Conservation (phyloP, 2,329 filamentous ascomycete genomes). For the Exophiala sp. region DNA sequence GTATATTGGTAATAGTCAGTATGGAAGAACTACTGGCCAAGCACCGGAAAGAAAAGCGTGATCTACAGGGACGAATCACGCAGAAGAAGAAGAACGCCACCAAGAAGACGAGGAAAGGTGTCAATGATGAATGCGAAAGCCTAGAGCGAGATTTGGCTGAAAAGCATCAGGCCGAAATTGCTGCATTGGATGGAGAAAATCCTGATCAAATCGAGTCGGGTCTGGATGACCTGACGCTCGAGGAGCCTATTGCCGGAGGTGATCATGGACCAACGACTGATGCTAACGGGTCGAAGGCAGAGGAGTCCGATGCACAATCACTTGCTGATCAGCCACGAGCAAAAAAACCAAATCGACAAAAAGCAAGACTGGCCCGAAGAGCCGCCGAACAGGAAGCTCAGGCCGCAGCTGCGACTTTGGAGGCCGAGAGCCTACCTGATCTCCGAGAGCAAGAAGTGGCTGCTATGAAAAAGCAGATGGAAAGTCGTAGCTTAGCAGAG, state of each 20-base stretch:
- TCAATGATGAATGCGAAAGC: slow-evolving; percentile 63
- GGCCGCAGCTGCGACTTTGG: slow-evolving; percentile 64
- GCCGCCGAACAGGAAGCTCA: slow-evolving; percentile 77
- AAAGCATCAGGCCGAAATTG: slow-evolving; percentile 42
- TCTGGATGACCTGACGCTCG: slow-evolving; percentile 35
- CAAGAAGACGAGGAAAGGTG: slow-evolving; percentile 70
- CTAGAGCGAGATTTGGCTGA: slow-evolving; percentile 56
- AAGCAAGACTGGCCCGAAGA: slow-evolving; percentile 82
- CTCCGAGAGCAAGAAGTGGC: slow-evolving; percentile 66
- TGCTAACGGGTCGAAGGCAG: slow-evolving; percentile 3
- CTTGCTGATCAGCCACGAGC: slow-evolving; percentile 24
- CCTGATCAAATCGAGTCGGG: slow-evolving; percentile 14
- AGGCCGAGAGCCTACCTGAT: slow-evolving; percentile 72
- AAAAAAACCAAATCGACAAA: slow-evolving; percentile 86
- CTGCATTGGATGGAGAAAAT: slow-evolving; percentile 23
- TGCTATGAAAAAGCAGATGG: slow-evolving; percentile 67
- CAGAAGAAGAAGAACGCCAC: slow-evolving; percentile 96
- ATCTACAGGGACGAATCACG: slow-evolving; percentile 79
- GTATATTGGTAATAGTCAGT: slow-evolving; percentile 22
- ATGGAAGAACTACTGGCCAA: slow-evolving; percentile 75
- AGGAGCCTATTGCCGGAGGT: slow-evolving; percentile 28
- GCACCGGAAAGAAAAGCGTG: slow-evolving; percentile 84
- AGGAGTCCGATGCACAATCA: slow-evolving; percentile 9
- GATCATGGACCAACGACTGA: slow-evolving; percentile 25
- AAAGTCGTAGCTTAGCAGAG: slow-evolving; percentile 63